Evolutionary conservation across 1,139 yeast species (phyloP), one percentile per base, ranked within the genome.

Genomic region (Lodderomyces jiufengensis): DNA sequence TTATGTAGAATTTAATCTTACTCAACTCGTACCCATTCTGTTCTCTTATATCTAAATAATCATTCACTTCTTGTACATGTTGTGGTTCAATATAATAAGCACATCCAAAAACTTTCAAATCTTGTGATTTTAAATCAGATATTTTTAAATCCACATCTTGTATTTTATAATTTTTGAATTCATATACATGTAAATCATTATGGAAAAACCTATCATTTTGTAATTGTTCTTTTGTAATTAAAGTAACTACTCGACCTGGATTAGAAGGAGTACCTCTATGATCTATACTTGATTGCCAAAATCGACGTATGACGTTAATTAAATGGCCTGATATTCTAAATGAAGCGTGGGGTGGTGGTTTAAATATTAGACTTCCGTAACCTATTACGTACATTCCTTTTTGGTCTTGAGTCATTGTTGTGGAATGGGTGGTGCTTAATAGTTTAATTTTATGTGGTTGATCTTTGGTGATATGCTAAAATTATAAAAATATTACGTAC

Each of bases 281-380:
- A 56, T 90, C 97, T 14, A 81, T 77, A 5, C 94, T 81, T 29
- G 86, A 76, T 59, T 88, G 96, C 97, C 97, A 90, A 55, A 90
- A 90, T 37, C 96, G 63, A 16, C 97, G 68, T 2, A 83, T 75
- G 48, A 68, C 87, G 1, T 96, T 96, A 39, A 71, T 69, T 21
- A 90, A 68, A 42, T 80, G 76, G 0, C 97, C 97, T 0, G 86
- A 79, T 7, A 84, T 78, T 28, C 78, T 64, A 44, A 74, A 70
- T 13, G 74, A 70, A 29, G 58, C 61, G 41, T 78, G 76, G 15
- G 95, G 92, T 0, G 97, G 97, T 0, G 96, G 97, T 52, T 88
- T 90, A 70, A 84, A 90, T 18, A 90, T 80, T 37, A 90, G 66
- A 1, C 95, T 84, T 1, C 97, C 97, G 52, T 90, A 90, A 3